A percentile compares a stretch with the other conserved stretches of the same genome.
These are phyloP conservation scores for Aspergillus sp. DNA, from an alignment of 2,329 filamentous ascomycete genomes.

Conservation along the genomic window DNA sequence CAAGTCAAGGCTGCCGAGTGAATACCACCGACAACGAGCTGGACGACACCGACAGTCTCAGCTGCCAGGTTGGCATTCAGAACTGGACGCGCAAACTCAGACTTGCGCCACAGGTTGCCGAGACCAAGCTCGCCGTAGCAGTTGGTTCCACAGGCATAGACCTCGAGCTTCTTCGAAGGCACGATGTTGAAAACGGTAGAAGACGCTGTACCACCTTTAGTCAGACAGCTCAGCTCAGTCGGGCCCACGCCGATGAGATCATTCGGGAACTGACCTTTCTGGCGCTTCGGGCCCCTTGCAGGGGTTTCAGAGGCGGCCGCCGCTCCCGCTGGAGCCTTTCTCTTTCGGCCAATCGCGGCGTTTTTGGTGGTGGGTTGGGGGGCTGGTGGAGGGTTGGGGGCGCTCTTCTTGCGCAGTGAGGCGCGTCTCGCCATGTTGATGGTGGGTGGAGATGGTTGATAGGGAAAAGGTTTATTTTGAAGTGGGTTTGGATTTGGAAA, in stretches of 20 bases:
- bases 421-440: neutral
- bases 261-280: constrained; percentile 5
- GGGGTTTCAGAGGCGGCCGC: neutral
- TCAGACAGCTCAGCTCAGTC: neutral
- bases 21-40: constrained; percentile 69
- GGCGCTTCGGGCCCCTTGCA: constrained; percentile 7
- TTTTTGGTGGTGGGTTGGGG: neutral
- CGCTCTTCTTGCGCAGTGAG: neutral
- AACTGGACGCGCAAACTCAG: constrained; percentile 71
- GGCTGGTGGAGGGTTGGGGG: neutral
- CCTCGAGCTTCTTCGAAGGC: constrained; percentile 64
- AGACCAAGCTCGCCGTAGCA: constrained; percentile 75
- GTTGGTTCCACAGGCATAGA: constrained; percentile 79
- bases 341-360: constrained; percentile 1
- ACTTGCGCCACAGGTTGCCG: constrained; percentile 59
- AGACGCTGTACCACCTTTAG: neutral
- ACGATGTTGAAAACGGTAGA: constrained; percentile 24
- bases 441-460: neutral
- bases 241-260: neutral
- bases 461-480: too few species aligned
- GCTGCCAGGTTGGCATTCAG: constrained; percentile 62
- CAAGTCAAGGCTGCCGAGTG: constrained; percentile 72
- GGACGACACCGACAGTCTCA: constrained; percentile 50
- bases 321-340: constrained; percentile 5
- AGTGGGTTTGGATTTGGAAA: neutral